Percentiles rank a stretch among this genome's conserved stretches.
These are phyloP conservation scores for Ganoderma multipileum DNA, from an alignment of 1,284 basidiomycete species.

Conservation along the genomic window DNA sequence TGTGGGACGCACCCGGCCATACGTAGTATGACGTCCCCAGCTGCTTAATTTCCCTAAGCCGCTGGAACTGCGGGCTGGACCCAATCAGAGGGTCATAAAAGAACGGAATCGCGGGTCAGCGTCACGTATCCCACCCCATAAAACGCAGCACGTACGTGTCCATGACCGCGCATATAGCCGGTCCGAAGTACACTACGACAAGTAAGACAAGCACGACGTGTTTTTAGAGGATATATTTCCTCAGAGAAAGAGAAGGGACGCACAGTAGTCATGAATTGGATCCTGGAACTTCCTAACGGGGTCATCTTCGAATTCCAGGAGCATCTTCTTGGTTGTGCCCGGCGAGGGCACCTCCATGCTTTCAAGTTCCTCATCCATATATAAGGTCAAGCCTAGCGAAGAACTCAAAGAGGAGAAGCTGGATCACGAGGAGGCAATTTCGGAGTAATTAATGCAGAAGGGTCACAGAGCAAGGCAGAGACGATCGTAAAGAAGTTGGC, in stretches of 20 bases:
- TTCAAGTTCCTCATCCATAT: not conserved
- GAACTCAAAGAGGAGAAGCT: not conserved
- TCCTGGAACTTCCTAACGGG: constrained; percentile 29
- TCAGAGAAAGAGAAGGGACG: constrained; percentile 27
- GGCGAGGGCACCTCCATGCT: not conserved
- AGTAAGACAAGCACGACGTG: constrained; percentile 6
- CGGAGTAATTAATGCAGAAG: not conserved
- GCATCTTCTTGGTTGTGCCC: constrained; percentile 22
- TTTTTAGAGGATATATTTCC: not conserved
- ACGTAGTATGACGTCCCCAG: constrained; percentile 78
- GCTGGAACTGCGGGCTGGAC: constrained; percentile 73
- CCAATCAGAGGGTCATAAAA: not conserved
- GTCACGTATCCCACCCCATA: not conserved
- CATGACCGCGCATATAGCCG: constrained; percentile 47
- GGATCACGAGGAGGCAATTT: not conserved
- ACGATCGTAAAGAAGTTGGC: not conserved
- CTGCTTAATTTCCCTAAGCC: constrained; percentile 77
- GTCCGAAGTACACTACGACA: constrained; percentile 44
- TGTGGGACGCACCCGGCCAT: constrained; percentile 79
- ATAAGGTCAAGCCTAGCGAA: not conserved
- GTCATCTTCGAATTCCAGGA: constrained; percentile 27
- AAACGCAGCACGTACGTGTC: constrained; percentile 45
- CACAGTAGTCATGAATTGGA: constrained; percentile 54
- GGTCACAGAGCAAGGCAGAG: not conserved
- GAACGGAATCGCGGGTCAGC: constrained; percentile 5